Percentiles rank a stretch among this genome's conserved stretches.
These are phyloP conservation scores for Orbilia ellipsospora DNA, from an alignment of 2,329 filamentous ascomycete species.

Conservation along the genomic window DNA sequence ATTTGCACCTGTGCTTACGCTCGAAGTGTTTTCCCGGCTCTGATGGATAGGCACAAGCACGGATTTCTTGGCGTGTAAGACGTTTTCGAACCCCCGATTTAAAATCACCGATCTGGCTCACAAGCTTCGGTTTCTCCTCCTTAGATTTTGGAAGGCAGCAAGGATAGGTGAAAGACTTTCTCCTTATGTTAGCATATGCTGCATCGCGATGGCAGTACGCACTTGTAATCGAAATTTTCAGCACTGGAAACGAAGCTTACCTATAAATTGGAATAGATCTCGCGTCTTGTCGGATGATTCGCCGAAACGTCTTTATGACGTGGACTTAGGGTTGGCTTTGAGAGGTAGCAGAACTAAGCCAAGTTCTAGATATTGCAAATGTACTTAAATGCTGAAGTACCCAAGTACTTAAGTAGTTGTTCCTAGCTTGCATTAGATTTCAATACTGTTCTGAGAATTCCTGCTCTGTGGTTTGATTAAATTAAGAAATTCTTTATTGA, in stretches of 20 bases:
- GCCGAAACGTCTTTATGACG: too few species aligned
- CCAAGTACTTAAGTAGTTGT: too few species aligned
- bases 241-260: neutral
- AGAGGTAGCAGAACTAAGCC: too few species aligned
- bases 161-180: constrained; percentile 91
- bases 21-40: constrained; percentile 86
- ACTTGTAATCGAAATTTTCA: neutral
- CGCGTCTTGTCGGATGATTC: constrained; percentile 49
- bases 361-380: too few species aligned
- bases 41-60: constrained; percentile 92
- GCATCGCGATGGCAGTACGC: constrained; percentile 89
- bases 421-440: too few species aligned
- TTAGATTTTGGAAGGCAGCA: constrained; percentile 88
- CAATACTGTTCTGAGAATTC: too few species aligned
- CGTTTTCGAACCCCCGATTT: constrained; percentile 20
- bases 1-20: constrained; percentile 97
- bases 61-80: constrained; percentile 70
- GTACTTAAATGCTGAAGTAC: too few species aligned
- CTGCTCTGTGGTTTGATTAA: too few species aligned
- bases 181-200: constrained; percentile 94
- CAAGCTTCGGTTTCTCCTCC: neutral
- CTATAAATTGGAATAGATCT: constrained; percentile 22
- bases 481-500: too few species aligned
- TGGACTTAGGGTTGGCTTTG: too few species aligned
- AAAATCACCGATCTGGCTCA: neutral